Conservation (phyloP, 768 basidiomycete species). For the Lactifluus echinatus region DNA sequence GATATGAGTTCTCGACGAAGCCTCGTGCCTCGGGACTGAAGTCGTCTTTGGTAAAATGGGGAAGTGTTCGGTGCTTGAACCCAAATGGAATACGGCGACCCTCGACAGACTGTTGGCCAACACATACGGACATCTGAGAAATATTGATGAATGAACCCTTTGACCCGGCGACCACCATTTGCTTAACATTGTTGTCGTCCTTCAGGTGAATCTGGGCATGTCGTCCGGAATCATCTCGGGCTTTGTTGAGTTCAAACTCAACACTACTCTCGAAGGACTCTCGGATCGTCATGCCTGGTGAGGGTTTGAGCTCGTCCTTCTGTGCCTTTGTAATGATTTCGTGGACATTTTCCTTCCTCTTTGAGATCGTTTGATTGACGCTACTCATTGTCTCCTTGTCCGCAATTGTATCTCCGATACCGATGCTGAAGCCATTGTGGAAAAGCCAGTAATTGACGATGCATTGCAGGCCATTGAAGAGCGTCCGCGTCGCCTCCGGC, state of each 20-base stretch:
- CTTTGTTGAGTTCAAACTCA: conserved; percentile 84
- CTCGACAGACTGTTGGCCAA: conserved; percentile 97
- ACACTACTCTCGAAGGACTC: conserved; percentile 95
- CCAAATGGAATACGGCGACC: conserved; percentile 98
- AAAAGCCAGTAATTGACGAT: conserved; percentile 98
- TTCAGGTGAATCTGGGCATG: conserved; percentile 96
- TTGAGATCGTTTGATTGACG: conserved; percentile 75
- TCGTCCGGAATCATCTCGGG: conserved; percentile 92
- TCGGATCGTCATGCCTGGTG: conserved; percentile 98
- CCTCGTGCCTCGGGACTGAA: conserved; percentile 97
- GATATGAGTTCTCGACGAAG: conserved; percentile 98
- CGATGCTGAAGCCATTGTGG: conserved; percentile 98
- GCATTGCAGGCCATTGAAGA: conserved; percentile 91
- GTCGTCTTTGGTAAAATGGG: conserved; percentile 98
- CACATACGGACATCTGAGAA: conserved; percentile 99
- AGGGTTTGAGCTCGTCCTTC: conserved; percentile 78
- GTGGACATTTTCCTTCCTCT: conserved; percentile 73
- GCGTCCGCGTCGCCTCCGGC: conserved; percentile 77
- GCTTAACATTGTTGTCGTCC: conserved; percentile 99
- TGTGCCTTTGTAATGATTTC: conserved; percentile 75
- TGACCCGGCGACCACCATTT: conserved; percentile 99
- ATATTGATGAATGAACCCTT: conserved; percentile 99
- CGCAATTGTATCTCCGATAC: conserved; percentile 97
- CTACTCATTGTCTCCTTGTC: conserved; percentile 79
- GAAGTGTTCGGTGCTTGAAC: conserved; percentile 91